These are phyloP conservation scores for Carallia pectinifolia DNA, from an alignment of 345 rosid species.

Conservation along the genomic window DNA sequence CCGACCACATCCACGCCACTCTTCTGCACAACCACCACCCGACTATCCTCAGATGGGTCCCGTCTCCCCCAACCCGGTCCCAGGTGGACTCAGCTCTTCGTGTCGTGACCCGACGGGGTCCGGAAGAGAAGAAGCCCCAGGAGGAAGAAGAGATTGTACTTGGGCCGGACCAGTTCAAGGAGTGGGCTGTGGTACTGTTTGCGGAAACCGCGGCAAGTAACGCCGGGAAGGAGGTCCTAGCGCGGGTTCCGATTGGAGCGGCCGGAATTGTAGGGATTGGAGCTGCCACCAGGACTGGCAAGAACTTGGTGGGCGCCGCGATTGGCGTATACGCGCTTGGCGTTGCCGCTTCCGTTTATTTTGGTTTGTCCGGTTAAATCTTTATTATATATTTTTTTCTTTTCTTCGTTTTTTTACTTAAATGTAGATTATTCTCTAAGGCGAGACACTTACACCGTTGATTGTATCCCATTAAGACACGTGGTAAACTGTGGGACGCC, in stretches of 20 bases:
- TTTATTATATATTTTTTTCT: background rate
- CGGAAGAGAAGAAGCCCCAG: background rate
- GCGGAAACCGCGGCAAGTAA: slow-evolving; percentile 51
- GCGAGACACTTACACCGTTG: too few relatives aligned
- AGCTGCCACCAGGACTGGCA: slow-evolving; percentile 47
- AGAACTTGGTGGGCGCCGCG: slow-evolving; percentile 53
- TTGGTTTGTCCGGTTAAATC: slow-evolving; percentile 52
- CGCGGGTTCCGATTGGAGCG: slow-evolving; percentile 63
- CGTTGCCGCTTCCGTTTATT: slow-evolving; percentile 65
- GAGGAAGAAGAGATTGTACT: slow-evolving; percentile 28
- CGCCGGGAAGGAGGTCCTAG: slow-evolving; percentile 63
- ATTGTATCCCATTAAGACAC: too few relatives aligned
- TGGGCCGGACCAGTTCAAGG: slow-evolving; percentile 41
- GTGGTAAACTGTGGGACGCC: too few relatives aligned
- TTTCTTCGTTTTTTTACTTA: too few relatives aligned
- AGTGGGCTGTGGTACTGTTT: slow-evolving; percentile 70
- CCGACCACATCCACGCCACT: slow-evolving; percentile 53
- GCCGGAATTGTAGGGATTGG: slow-evolving; percentile 77
- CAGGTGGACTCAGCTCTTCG: slow-evolving; percentile 74
- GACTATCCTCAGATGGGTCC: slow-evolving; percentile 55
- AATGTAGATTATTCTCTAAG: too few relatives aligned
- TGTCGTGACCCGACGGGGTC: slow-evolving; percentile 11
- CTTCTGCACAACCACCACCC: slow-evolving; percentile 36
- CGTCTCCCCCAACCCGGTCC: slow-evolving; percentile 63
- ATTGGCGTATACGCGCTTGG: slow-evolving; percentile 78